Evolutionary conservation across 805 yeast species (phyloP), one percentile per base, ranked within the genome.

Genomic region (Wickerhamiella dianesei): DNA sequence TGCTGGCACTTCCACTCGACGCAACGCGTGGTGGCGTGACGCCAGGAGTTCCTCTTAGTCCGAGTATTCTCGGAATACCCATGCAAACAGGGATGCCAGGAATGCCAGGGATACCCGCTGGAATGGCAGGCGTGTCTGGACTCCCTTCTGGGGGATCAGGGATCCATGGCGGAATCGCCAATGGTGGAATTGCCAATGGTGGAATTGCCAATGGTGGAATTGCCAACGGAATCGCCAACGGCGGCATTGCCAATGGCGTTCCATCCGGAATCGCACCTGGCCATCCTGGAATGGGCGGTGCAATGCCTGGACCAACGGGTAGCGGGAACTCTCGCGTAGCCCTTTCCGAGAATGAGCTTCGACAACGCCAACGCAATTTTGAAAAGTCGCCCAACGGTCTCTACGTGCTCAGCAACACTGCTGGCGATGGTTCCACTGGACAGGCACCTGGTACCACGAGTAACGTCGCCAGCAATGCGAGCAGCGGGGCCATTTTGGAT

Each of bases 381-480:
- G 32, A 61, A 49, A 40, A 36, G 55, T 50, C 2, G 61, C 63
- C 32, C 6, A 25, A 25, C 4, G 65, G 67, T 3, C 50, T 62
- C 21, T 62, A 51, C 50, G 41, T 62, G 55, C 55, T 63, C 25
- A 56, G 61, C 43, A 14, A 47, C 8, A 17, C 43, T 21, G 22
- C 39, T 8, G 17, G n/a, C 45, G 17, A 32, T 5, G 17, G 45
- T 14, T 20, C 40, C 18, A 4, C 45, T 17, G 13, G 29, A 37
- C 20, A 40, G 39, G 35, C 20, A 12, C 32, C 9, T 25, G 9
- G 6, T 6, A 6, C 32, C 9, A 6, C 32, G 32, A 12, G 32
- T 12, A 6, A 25, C 12, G 9, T 6, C 9, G 32, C 9, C 32
- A 6, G 32, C 32, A 6, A 25, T 25, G 32, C 32, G 6, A 25